Evolutionary conservation across 768 basidiomycete species (phyloP), one percentile per base, ranked within the genome.

Genomic region (Xerocomus brunneocitrinus): DNA sequence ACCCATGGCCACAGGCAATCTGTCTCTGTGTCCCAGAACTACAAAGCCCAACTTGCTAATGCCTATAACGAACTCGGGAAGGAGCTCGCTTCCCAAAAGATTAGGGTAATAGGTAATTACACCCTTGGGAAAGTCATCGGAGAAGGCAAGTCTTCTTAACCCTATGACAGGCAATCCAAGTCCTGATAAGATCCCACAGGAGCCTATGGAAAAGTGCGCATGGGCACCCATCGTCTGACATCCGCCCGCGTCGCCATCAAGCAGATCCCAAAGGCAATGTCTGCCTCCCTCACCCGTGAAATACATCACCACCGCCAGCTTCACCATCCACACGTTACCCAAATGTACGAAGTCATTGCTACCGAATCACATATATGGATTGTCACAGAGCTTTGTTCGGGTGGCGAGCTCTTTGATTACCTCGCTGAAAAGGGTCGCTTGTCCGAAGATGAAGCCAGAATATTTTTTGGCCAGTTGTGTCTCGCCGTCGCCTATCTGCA

Each of bases 391-490:
- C 84, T 99, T 32, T 98, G 97, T 71, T 87, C 84, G 42, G 97
- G 97, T 9, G 97, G 97, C 38, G 97, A 99, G 70, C 81, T 99
- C 28, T 99, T 98, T 71, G 97, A 98, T 72, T 98, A 98, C 66
- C 85, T 99, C 24, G 91, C 89, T 13, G 97, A 99, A 76, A 91
- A 95, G 62, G 91, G 93, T 22, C 80, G 95, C 3, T 69, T 98
- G 49, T 73, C 81, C 22, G 92, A 95, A 69, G 81, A 84, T 39
- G 97, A 99, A 72, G 78, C 91, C 4, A 82, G 82, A 61, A 72
- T 87, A 22, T 71, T 98, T n/a, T 97, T 99, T 65, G 95, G 97
- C n/a, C 94, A 98, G 67, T 75, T 98, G 5, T 90, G 89, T 63
- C 84, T 98, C 9, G 95, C 94, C 0, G 89, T 98, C 22, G 91